Evolutionary conservation across 352 stramenopile species (phyloP).

Genomic region (Phytophthora macrochlamydospora): DNA sequence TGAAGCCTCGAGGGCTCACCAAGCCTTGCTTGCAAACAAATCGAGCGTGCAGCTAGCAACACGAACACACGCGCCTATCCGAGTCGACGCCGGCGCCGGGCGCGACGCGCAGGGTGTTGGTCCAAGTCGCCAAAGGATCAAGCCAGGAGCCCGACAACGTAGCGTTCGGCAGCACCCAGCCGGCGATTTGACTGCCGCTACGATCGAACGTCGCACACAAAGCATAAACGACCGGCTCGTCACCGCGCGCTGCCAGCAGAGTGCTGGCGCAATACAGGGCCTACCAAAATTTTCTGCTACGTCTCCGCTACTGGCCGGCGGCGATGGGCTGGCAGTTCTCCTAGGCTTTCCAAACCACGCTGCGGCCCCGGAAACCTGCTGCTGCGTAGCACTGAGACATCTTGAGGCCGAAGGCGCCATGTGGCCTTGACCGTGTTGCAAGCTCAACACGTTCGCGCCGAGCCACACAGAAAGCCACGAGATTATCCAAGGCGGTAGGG

Average conservation of each 20-base stretch:
- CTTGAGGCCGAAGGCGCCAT: not conserved
- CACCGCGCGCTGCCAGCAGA: not conserved
- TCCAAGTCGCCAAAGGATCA: conserved; percentile 24
- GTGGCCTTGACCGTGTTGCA: conserved; percentile 2
- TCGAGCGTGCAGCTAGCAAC: conserved; percentile 17
- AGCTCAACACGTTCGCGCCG: conserved; percentile 14
- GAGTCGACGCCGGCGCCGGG: not conserved
- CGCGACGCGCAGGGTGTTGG: not conserved
- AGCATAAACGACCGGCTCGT: conserved; percentile 22
- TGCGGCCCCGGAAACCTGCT: conserved; percentile 24
- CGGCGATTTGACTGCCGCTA: conserved; percentile 30
- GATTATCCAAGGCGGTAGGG: not conserved
- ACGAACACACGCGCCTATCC: conserved; percentile 20
- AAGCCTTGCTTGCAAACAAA: conserved; percentile 31
- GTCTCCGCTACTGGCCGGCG: conserved; percentile 1
- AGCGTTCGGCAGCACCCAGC: conserved; percentile 19
- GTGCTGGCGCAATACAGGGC: not conserved
- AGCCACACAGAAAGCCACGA: not conserved
- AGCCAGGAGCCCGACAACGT: conserved; percentile 28
- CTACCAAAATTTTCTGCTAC: conserved; percentile 23
- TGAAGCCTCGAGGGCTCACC: conserved; percentile 28
- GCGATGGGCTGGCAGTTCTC: conserved; percentile 19
- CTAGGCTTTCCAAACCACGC: conserved; percentile 2
- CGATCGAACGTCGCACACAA: conserved; percentile 16
- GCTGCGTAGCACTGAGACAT: conserved; percentile 18